A percentile compares a stretch with the other conserved stretches of the same genome.
Evolutionary conservation across 1,284 basidiomycete genomes (phyloP).

Genomic region (Chalciporus sp.): DNA sequence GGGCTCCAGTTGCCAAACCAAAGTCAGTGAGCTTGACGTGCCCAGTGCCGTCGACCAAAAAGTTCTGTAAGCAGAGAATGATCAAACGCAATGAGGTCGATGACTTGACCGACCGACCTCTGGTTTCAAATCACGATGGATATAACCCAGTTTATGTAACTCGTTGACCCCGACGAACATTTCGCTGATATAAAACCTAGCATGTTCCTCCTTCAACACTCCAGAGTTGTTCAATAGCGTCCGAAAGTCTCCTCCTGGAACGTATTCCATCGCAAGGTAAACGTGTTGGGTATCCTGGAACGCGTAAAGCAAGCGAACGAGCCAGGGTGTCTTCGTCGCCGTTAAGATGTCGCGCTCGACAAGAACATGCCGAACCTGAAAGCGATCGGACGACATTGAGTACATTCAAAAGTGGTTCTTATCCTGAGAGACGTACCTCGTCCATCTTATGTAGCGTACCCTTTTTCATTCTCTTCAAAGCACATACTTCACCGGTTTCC

Average conservation of each 20-base stretch:
- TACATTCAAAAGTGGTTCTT: neutral
- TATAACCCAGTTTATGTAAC: slow-evolving; percentile 93
- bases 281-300: slow-evolving; percentile 91
- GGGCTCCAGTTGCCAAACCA: slow-evolving; percentile 93
- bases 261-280: slow-evolving; percentile 98
- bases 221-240: slow-evolving; percentile 96
- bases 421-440: slow-evolving; percentile 56
- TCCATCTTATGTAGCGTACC: slow-evolving; percentile 95
- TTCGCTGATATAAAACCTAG: slow-evolving; percentile 92
- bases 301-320: slow-evolving; percentile 89
- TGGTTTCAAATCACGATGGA: slow-evolving; percentile 97
- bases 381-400: slow-evolving; percentile 7
- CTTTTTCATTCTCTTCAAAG: slow-evolving; percentile 95
- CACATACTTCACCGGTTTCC: slow-evolving; percentile 92
- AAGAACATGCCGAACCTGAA: slow-evolving; percentile 83
- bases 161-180: slow-evolving; percentile 94
- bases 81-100: neutral
- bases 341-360: slow-evolving; percentile 97
- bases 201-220: slow-evolving; percentile 94
- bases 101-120: slow-evolving; percentile 64
- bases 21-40: slow-evolving; percentile 99
- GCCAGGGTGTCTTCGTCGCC: slow-evolving; percentile 94
- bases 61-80: slow-evolving; percentile 68
- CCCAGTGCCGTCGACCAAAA: slow-evolving; percentile 92
- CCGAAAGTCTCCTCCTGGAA: slow-evolving; percentile 94